Evolutionary conservation across 2,329 filamentous ascomycete genomes (phyloP), one percentile per base, ranked within the genome.

Genomic region (Colletotrichum sublineola): DNA sequence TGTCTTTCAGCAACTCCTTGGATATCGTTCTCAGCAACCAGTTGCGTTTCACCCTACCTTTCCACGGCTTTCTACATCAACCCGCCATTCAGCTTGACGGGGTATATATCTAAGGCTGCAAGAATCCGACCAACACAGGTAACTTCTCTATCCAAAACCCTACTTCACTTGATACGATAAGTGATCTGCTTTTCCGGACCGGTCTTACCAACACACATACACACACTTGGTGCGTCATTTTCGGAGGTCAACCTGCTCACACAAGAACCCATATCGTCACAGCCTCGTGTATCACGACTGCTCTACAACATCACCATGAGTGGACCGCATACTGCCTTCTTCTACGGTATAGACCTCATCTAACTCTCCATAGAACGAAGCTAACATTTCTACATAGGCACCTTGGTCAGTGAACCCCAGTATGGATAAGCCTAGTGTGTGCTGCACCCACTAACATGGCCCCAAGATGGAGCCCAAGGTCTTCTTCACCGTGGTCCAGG

Each of bases 401-500:
- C 82, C 40, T 75, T 84, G 78, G 82, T 83, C 77, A 52, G 75
- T 50, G 7, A 20, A 15, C 9, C 52, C 33, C 24, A 14, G 18
- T 18, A 40, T 44, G 48, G 31, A 20, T 38, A n/a, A 20, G 20
- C 6, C 29, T 12, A 24, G 20, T 33, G 42, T 36, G 38, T 9
- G 66, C n/a, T 5, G n/a, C 12, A n/a, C 79, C 80, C 72, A 78
- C 73, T 64, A 38, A 9, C 24, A 46, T 18, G 8, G 0, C 11
- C 8, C 58, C 36, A 38, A 85, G 84, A 98, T 98, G 95, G 93
- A 92, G n/a, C 90, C 93, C 0, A 90, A 93, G 78, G 91, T 98
- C 77, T 94, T 98, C 76, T 92, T 93, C 83, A 92, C 93, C 44
- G 95, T 97, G 55, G 94, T 94, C 81, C 94, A 95, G 82, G 89